Evolutionary conservation across 441 rosid species (phyloP), one percentile per base, ranked within the genome.

Genomic region (Syzygium malaccense): DNA sequence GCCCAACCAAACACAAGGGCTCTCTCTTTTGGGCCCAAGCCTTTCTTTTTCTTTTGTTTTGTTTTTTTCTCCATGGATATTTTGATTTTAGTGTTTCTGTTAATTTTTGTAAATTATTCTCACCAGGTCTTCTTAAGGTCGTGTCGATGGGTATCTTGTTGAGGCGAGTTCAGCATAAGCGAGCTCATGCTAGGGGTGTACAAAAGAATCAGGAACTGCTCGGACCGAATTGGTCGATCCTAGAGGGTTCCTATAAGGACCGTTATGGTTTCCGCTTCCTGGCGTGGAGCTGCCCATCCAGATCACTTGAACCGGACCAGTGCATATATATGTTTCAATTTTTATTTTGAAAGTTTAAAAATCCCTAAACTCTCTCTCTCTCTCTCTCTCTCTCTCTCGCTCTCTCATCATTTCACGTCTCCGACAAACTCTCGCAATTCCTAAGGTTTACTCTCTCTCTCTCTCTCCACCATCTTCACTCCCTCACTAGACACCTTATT

Each of bases 241-340:
- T 14, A 4, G 1, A 14, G 17, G 4, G 12, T 60, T 60, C 18
- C 32, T 4, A 60, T 5, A 26, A 28, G 2, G 2, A 28, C 1
- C 4, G 0, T 6, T 60, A 6, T 4, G 0, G 8, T 14, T 60
- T 30, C 4, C 0, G 3, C 3, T 13, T 60, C 13, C 6, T 26
- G 1, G 14, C 5, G 32, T 60, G 66, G 14, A 60, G 28, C 8
- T 12, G 4, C 1, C 4, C 18, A 60, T 3, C 2, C 2, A 6
- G 0, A 6, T 3, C 32, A 13, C 14, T 12, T 12, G 4, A 0
- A 60, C 8, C 28, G 8, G 66, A 28, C 28, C 0, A 3, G 28
- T 28, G 12, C 0, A 58, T 58, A 26, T 1, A 28, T 58, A 8
- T 4, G 2, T 2, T 25, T 25, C 23, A 57, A 25, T 11, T 26